Evolutionary conservation across 352 stramenopile species (phyloP).

Genomic region (Phytophthora capsici): DNA sequence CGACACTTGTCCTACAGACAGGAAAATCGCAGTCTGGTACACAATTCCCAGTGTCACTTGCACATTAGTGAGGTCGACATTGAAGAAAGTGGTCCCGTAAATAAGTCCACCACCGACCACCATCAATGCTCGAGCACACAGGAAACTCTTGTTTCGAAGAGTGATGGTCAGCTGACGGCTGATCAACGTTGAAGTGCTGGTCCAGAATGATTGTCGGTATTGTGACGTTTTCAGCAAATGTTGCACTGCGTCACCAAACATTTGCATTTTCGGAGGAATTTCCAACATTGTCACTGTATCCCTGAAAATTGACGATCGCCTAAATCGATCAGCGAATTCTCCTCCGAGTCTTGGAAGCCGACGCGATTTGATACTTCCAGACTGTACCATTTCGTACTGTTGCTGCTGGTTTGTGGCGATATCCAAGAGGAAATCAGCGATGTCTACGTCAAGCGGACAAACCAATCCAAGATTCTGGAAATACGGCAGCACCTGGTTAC

Average conservation of each 20-base stretch:
- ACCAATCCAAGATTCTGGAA: constrained; percentile 38
- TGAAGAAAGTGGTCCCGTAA: constrained; percentile 7
- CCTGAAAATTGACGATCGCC: constrained; percentile 1
- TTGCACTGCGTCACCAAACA: constrained; percentile 2
- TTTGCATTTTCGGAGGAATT: not conserved
- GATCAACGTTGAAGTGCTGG: not conserved
- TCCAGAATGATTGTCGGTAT: constrained; percentile 4
- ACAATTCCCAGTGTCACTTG: constrained; percentile 11
- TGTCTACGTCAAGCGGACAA: constrained; percentile 28
- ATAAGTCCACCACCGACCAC: constrained; percentile 3
- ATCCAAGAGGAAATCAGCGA: constrained; percentile 43
- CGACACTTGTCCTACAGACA: constrained; percentile 2
- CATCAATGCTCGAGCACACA: constrained; percentile 1
- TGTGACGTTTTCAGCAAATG: not conserved
- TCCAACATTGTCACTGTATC: not conserved
- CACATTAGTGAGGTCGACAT: constrained; percentile 4
- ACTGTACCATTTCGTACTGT: constrained; percentile 5
- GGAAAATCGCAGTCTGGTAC: constrained; percentile 10
- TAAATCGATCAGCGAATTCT: constrained; percentile 8
- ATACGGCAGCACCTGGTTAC: constrained; percentile 24
- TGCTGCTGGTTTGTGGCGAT: constrained; percentile 31
- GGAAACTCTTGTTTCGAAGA: constrained; percentile 3
- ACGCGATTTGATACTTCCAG: not conserved
- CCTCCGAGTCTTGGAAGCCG: not conserved
- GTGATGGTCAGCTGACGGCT: constrained; percentile 1